Base-by-base conservation (phyloP, 2,329 filamentous ascomycete genomes). In the Pseudovirgaria hyperparasitica region DNA sequence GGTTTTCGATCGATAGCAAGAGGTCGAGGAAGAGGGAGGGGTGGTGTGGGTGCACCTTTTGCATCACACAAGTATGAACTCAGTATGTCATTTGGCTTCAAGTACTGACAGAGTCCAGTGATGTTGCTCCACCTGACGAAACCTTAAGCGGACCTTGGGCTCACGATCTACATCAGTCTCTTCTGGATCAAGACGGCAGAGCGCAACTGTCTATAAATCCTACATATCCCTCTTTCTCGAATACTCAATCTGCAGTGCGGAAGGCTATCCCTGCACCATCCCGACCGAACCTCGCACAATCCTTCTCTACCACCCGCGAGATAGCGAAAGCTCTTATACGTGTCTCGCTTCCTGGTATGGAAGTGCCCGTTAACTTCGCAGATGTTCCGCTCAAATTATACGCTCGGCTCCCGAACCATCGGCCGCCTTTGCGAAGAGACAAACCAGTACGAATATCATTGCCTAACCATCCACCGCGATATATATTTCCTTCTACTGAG, bases 381-480 rank as follows among this genome's bases (percentile, higher is more conserved):
- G 76, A 76, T 35, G 72, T 92, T 37, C 72, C 81, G 24, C 74
- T 92, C 38, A 90, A 82, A 52, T 81, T 90, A 45, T 87, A 98
- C 55, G 94, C 85, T 21, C 85, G 87, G 42, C 70, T 98, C 25
- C 90, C 90, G 12, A 84, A 96, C 48, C 90, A 96, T 54, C 76
- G 90, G 13, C 90, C 90, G 12, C 90, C 90, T 27, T 69, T 98
- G 25, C 80, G 90, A 36, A 77, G 90, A 42, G 90, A 98, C 60
- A 98, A 96, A 52, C 90, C 90, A 6, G 90, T 96, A 21, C 78
- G 90, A 26, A 82, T 98, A 40, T 94, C 85, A 6, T 65, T 98
- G 22, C 87, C 90, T 2, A 68, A 79, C 16, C 70, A 80, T 36
- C 63, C 73, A 9, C 81, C 84, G 19, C 74, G 81, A 36, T 94